phyloP scores from a whole-genome alignment of 148 eudicot genomes.

The Diospyros kaki region DNA sequence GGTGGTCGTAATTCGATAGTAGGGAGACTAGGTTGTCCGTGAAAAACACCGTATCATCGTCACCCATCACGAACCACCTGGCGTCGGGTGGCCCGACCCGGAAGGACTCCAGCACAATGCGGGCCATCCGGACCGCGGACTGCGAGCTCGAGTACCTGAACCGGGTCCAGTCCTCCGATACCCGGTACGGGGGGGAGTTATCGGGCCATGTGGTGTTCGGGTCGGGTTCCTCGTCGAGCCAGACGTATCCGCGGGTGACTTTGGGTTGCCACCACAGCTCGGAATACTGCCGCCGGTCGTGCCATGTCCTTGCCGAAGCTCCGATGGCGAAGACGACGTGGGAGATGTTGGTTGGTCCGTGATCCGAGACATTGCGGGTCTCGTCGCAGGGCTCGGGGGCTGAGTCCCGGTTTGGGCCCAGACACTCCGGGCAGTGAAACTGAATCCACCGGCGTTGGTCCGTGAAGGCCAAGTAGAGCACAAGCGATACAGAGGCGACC shows the following conservation, averaged over 20 bases:
- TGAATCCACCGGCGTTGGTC: constrained; percentile 23
- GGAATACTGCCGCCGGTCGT: constrained; percentile 38
- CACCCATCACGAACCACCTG: constrained; percentile 98
- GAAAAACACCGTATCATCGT: constrained; percentile 90
- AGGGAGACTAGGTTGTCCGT: constrained; percentile 58
- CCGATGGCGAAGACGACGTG: constrained; percentile 66
- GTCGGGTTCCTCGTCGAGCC: constrained; percentile 50
- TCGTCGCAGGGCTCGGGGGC: neutral
- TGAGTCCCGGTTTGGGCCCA: constrained; percentile 2
- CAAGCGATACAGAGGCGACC: constrained; percentile 28
- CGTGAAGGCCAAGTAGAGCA: constrained; percentile 27
- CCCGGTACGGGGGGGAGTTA: constrained; percentile 32
- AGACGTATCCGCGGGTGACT: constrained; percentile 60
- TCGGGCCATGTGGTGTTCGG: constrained; percentile 13
- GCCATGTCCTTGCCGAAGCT: constrained; percentile 70
- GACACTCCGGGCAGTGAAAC: constrained; percentile 27
- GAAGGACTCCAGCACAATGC: constrained; percentile 52
- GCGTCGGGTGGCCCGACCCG: constrained; percentile 39
- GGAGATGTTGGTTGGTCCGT: constrained; percentile 37
- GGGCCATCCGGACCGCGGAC: constrained; percentile 67
- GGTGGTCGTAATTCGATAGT: constrained; percentile 60
- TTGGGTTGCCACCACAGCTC: constrained; percentile 74
- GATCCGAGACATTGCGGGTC: constrained; percentile 5
- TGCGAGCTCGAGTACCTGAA: constrained; percentile 20
- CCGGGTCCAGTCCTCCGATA: constrained; percentile 36